phyloP scores from a whole-genome alignment of 2,329 filamentous ascomycete genomes.

The Aspergillus amoenus region DNA sequence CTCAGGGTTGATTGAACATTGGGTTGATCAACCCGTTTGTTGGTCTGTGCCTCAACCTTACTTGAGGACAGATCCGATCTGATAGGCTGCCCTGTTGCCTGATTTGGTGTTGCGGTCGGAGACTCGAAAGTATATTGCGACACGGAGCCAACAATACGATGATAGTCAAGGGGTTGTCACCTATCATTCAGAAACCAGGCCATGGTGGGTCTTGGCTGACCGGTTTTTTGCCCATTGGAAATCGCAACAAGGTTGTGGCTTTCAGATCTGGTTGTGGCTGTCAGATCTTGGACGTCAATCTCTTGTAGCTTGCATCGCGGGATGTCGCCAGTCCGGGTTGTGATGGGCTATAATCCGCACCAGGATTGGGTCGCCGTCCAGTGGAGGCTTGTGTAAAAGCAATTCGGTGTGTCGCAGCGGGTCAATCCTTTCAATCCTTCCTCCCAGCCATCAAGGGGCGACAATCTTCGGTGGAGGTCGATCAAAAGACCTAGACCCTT shows the following conservation, averaged over 20 bases:
- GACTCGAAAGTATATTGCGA: neutral
- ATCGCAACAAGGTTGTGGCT: slow-evolving; percentile 6
- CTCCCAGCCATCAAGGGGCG: neutral
- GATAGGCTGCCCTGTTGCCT: slow-evolving; percentile 2
- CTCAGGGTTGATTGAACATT: neutral
- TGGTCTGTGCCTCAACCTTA: neutral
- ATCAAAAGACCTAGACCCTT: neutral
- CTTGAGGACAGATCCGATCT: neutral
- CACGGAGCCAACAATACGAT: neutral
- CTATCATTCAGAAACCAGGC: neutral
- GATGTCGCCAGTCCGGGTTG: neutral
- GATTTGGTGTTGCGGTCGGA: neutral
- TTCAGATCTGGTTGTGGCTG: neutral
- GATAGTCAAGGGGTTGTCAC: neutral
- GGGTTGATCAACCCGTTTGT: neutral
- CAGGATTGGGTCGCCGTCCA: slow-evolving; percentile 3
- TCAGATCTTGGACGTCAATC: slow-evolving; percentile 2
- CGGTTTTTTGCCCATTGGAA: neutral
- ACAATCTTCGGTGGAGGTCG: neutral
- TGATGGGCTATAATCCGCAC: slow-evolving; percentile 5
- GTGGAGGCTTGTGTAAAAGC: neutral
- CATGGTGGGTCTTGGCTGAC: neutral
- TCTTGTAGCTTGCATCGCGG: neutral
- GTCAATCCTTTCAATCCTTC: neutral
- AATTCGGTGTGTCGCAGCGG: neutral